Percentiles rank a stretch among this genome's conserved stretches.
Evolutionary conservation across 768 basidiomycete genomes (phyloP).

Genomic region (Tulasnella sp.): DNA sequence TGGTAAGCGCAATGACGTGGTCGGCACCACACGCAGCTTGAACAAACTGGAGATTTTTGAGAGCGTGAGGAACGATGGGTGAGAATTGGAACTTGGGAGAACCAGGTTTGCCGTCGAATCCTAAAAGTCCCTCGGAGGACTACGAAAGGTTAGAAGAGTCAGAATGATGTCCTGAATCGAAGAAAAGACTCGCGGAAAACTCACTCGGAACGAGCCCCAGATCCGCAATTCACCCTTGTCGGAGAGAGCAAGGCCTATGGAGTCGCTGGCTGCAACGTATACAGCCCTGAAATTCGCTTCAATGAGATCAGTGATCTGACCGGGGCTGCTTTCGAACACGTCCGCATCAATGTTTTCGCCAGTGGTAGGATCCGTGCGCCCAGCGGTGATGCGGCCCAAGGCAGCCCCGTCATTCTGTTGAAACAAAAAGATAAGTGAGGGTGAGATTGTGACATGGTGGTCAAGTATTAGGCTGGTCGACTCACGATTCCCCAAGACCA

Average conservation of each 20-base stretch:
- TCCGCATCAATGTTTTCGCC: constrained; percentile 25
- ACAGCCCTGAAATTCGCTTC: constrained; percentile 80
- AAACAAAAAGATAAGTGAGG: neutral
- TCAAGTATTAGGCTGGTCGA: neutral
- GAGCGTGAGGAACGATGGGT: constrained; percentile 33
- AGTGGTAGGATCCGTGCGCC: constrained; percentile 27
- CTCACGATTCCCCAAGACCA: constrained; percentile 26
- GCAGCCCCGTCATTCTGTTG: constrained; percentile 28
- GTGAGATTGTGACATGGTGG: neutral
- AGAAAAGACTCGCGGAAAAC: constrained; percentile 14
- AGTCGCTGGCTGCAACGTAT: constrained; percentile 73
- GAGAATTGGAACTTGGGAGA: constrained; percentile 54
- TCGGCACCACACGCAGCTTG: constrained; percentile 75
- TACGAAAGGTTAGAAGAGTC: constrained; percentile 1
- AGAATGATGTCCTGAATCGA: neutral
- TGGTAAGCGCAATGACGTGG: constrained; percentile 81
- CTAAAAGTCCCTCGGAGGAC: constrained; percentile 57
- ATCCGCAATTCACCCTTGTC: constrained; percentile 68
- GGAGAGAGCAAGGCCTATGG: constrained; percentile 75
- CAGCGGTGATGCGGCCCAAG: constrained; percentile 27
- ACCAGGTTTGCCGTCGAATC: constrained; percentile 46
- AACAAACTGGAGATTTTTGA: constrained; percentile 39
- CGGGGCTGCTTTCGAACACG: constrained; percentile 30
- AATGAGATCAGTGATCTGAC: constrained; percentile 38
- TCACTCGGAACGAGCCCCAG: constrained; percentile 85